These are phyloP conservation scores for Fusarium incarnatum DNA, from an alignment of 2,329 filamentous ascomycete genomes.

Conservation along the genomic window DNA sequence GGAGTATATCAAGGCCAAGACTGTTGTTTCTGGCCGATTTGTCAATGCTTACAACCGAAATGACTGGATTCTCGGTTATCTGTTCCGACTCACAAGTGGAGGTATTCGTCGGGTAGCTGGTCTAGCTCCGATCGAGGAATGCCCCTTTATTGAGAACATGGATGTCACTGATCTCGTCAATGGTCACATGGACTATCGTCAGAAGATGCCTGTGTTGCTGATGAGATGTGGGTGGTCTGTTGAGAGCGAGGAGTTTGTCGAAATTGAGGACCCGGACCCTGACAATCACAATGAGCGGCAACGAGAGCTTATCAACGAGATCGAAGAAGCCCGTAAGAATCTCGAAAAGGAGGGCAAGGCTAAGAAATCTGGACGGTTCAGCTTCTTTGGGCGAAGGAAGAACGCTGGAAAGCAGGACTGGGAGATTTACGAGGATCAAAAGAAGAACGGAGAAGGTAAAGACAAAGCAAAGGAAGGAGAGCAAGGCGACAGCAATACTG, in stretches of 20 bases:
- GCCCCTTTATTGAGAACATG: slow-evolving; percentile 89
- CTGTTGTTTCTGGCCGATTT: slow-evolving; percentile 91
- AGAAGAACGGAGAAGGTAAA: slow-evolving; percentile 53
- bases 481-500: slow-evolving; percentile 62
- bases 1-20: slow-evolving; percentile 83
- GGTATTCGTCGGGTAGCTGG: slow-evolving; percentile 91
- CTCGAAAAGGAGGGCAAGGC: slow-evolving; percentile 83
- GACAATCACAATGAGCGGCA: slow-evolving; percentile 91
- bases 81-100: slow-evolving; percentile 93
- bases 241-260: slow-evolving; percentile 91
- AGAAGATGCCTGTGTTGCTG: slow-evolving; percentile 88
- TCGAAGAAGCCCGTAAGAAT: slow-evolving; percentile 91
- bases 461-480: slow-evolving; percentile 51
- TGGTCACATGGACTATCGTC: slow-evolving; percentile 97
- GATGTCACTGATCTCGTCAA: slow-evolving; percentile 87
- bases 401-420: slow-evolving; percentile 85
- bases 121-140: slow-evolving; percentile 77
- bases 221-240: slow-evolving; percentile 91
- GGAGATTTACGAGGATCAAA: slow-evolving; percentile 88
- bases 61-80: slow-evolving; percentile 97
- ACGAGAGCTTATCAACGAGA: slow-evolving; percentile 93
- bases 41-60: slow-evolving; percentile 94
- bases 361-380: slow-evolving; percentile 69
- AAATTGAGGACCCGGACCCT: slow-evolving; percentile 97
- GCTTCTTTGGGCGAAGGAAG: slow-evolving; percentile 86